Percentiles rank a stretch among this genome's conserved stretches.
Conservation (phyloP, 2,329 filamentous ascomycete species). For the Fusarium sp. region DNA sequence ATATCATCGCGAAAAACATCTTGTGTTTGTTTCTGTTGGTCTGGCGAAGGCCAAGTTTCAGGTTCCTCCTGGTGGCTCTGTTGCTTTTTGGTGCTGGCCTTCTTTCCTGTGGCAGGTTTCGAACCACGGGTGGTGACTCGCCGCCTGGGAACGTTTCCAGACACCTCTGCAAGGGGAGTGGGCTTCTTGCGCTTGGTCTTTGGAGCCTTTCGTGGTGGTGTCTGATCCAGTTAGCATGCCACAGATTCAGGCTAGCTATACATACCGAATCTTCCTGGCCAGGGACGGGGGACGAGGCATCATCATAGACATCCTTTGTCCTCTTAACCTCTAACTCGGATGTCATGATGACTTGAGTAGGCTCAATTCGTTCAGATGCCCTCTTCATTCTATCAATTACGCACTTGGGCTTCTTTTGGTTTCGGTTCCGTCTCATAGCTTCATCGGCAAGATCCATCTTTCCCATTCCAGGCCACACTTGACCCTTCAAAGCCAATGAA, state of each 20-base stretch:
- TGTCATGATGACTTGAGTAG: slow-evolving; percentile 74
- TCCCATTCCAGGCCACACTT: slow-evolving; percentile 82
- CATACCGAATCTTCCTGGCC: slow-evolving; percentile 61
- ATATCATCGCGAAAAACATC: slow-evolving; percentile 53
- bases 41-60: slow-evolving; percentile 24
- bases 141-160: slow-evolving; percentile 52
- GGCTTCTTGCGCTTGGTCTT: slow-evolving; percentile 52
- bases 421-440: slow-evolving; percentile 79
- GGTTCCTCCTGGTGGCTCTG: slow-evolving; percentile 31
- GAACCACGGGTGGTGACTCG: slow-evolving; percentile 39
- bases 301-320: slow-evolving; percentile 71
- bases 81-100: slow-evolving; percentile 31
- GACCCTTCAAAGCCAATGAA: slow-evolving; percentile 71
- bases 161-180: slow-evolving; percentile 53
- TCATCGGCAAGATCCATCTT: slow-evolving; percentile 84
- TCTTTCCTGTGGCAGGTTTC: slow-evolving; percentile 37
- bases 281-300: slow-evolving; percentile 64
- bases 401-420: slow-evolving; percentile 81
- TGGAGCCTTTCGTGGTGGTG: slow-evolving; percentile 51
- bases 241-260: not conserved
- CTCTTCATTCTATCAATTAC: slow-evolving; percentile 76
- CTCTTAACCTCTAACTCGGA: slow-evolving; percentile 64
- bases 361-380: slow-evolving; percentile 73
- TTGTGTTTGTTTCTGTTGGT: slow-evolving; percentile 42
- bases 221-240: slow-evolving; percentile 29